Evolutionary conservation across 2,329 filamentous ascomycete species (phyloP), one percentile per base, ranked within the genome.

Genomic region (Fusarium sp.): DNA sequence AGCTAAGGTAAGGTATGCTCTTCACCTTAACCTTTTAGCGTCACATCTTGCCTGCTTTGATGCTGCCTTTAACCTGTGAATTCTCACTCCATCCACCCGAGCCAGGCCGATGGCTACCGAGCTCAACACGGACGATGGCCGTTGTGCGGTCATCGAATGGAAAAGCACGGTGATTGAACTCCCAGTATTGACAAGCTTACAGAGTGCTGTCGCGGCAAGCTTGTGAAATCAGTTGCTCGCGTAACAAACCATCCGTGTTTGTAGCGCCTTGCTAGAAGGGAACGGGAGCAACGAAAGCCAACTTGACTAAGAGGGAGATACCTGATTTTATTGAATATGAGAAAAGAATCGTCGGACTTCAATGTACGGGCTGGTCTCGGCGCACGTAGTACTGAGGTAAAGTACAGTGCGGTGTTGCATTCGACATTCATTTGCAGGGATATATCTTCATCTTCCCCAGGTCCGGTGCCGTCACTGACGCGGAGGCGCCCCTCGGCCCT

Each of bases 91-190:
- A 77, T 80, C 76, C 76, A 77, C 71, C 79, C 80, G 80, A 82
- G 78, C 73, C 61, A 79, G 75, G 75, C 79, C 79, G 79, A 77
- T 77, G 73, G 76, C 69, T 80, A 77, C 80, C 80, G 80, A 81
- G 61, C 35, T 25, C 41, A 63, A 60, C 63, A 70, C 74, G 74
- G 74, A 76, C 73, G 66, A 76, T 76, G 73, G 60, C 74, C 74
- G 73, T 67, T 44, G 48, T 59, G 21, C 38, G 33, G 39, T 39
- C 35, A 44, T 46, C 15, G 27, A 46, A 25, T 52, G 23, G 29
- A 55, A 29, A 31, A 31, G 51, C 16, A 57, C 27, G 25, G 51
- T 11, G 55, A 51, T 57, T 33, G 41, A 27, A 45, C 14, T 31
- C 29, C 27, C 19, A 25, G 23, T 15, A 39, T 19, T 39, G 18